Base-by-base conservation (phyloP, 768 basidiomycete species). In the Mycena alexandri region DNA sequence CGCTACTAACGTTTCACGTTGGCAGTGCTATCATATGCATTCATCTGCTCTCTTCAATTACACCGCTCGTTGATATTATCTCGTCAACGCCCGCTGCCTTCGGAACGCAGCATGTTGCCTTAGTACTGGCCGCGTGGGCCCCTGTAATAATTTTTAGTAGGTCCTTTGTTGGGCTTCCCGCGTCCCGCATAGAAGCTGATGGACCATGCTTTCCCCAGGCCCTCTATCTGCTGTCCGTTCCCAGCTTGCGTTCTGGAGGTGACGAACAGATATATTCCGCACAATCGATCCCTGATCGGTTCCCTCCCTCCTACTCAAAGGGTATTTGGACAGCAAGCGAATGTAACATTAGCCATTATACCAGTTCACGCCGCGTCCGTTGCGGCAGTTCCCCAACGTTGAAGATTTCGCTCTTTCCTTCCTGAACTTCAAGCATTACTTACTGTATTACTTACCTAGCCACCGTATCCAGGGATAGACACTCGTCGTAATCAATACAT, bases 101-200 rank as follows among this genome's bases (percentile, higher is more conserved):
- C 65, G 69, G 69, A 10, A 71, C 69, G 29, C 69, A 71, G 42
- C 69, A 71, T 17, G 56, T 71, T 10, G 69, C 69, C 11, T 41
- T 71, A 3, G 47, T 71, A 21, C 13, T 71, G 14, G 69, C 66
- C 7, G 69, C 46, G n/a, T 71, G 69, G 69, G 69, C 65, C 6
- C 69, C 69, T 11, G 51, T 67, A 12, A 16, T 56, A 12, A 46
- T 61, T 13, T 71, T 71, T 14, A 58, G 69, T 71, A 38, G 7
- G 61, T 38, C 3, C 25, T 21, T 11, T 4, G 1, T 19, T 24
- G 2, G n/a, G 13, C 5, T 6, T 19, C 29, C 6, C 29, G 29
- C 6, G 29, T 29, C 29, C 29, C 29, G 29, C 29, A n/a, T 29
- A 29, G 29, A 29, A 29, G 29, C 29, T 29, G 29, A 29, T 29